Conservation (phyloP, 2,329 filamentous ascomycete species). For the Lasiodiplodia hormozganensis region DNA sequence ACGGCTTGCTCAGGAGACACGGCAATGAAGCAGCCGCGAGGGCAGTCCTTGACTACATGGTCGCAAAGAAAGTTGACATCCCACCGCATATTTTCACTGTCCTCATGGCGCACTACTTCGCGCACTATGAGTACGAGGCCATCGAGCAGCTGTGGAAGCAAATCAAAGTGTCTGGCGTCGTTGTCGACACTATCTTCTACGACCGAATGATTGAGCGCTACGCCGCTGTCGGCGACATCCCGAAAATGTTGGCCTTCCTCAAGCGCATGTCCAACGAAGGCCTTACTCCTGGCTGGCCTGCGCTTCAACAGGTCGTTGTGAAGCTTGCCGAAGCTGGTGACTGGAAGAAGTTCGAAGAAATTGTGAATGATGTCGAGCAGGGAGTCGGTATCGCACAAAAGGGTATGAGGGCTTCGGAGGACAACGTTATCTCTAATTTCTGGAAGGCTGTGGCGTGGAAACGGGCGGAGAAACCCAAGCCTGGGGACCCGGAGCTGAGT, state of each 20-base stretch:
- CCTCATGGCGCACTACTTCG: conserved; percentile 72
- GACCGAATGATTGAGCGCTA: conserved; percentile 74
- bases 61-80: conserved; percentile 57
- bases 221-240: conserved; percentile 59
- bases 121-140: conserved; percentile 64
- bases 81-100: conserved; percentile 76
- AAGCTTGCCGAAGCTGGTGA: conserved; percentile 48
- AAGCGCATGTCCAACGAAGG: conserved; percentile 47
- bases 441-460: conserved; percentile 12
- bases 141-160: conserved; percentile 65
- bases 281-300: conserved; percentile 51
- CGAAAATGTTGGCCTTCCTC: conserved; percentile 52
- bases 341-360: conserved; percentile 20
- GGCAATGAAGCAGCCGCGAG: conserved; percentile 60
- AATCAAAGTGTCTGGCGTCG: conserved; percentile 44
- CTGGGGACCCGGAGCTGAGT: neutral
- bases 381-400: conserved; percentile 10
- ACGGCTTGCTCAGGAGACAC: conserved; percentile 63
- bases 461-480: neutral
- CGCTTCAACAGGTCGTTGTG: conserved; percentile 47
- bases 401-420: neutral
- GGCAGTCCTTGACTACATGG: conserved; percentile 69
- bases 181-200: conserved; percentile 67
- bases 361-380: conserved; percentile 12
- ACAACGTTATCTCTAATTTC: conserved; percentile 19